A percentile compares a stretch with the other conserved stretches of the same genome.
These are phyloP conservation scores for Cinnamomum chago DNA, from an alignment of 164 flowering plant species.

Conservation along the genomic window DNA sequence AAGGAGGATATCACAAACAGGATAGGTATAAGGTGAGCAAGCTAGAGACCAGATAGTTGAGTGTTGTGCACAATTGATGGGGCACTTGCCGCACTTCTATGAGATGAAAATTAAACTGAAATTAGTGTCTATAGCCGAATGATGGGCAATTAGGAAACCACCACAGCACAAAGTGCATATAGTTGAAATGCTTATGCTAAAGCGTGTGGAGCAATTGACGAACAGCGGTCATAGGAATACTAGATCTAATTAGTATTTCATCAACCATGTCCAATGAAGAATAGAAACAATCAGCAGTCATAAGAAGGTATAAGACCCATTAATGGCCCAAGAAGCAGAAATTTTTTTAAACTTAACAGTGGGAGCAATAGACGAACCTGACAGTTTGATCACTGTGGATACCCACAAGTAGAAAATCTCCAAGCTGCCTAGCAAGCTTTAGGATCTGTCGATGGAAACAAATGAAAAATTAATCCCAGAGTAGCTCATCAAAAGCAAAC, in stretches of 20 bases:
- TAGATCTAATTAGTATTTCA: neutral
- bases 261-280: neutral
- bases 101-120: no score
- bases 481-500: neutral
- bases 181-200: neutral
- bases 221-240: no score
- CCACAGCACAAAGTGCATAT: slow-evolving; percentile 31
- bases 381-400: slow-evolving; percentile 58
- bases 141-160: slow-evolving; percentile 44
- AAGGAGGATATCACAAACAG: slow-evolving; percentile 17
- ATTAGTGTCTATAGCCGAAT: slow-evolving; percentile 59
- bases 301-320: neutral
- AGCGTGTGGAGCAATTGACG: no score
- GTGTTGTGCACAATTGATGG: no score
- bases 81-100: no score
- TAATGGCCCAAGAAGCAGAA: neutral
- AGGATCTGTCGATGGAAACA: slow-evolving; percentile 39
- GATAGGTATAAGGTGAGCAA: no score
- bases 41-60: no score
- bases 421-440: slow-evolving; percentile 60
- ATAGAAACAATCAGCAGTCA: neutral
- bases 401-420: slow-evolving; percentile 82
- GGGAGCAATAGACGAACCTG: slow-evolving; percentile 32
- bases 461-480: neutral
- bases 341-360: neutral